A percentile compares a stretch with the other conserved stretches of the same genome.
phyloP scores from a whole-genome alignment of 2,329 filamentous ascomycete species.

The Fonsecaea multimorphosa region DNA sequence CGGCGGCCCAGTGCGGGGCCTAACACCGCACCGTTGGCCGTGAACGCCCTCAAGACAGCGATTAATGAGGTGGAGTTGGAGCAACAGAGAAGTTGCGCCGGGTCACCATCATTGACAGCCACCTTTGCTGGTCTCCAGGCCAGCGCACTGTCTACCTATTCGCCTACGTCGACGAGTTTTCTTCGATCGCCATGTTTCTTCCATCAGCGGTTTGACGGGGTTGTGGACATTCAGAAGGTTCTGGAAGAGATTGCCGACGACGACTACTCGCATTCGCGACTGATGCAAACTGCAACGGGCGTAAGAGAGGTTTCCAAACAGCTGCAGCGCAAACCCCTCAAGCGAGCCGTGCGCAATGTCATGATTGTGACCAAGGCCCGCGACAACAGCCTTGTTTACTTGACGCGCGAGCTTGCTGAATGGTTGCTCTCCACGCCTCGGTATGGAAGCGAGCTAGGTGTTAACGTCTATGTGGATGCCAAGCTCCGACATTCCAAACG shows the following conservation, averaged over 20 bases:
- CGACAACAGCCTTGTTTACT: constrained; percentile 87
- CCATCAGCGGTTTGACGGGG: constrained; percentile 94
- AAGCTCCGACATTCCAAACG: constrained; percentile 88
- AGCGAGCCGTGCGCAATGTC: constrained; percentile 86
- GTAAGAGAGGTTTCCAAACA: constrained; percentile 96
- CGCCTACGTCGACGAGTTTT: constrained; percentile 61
- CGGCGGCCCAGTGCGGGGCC: constrained; percentile 63
- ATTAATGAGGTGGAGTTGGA: constrained; percentile 26
- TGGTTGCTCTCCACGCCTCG: constrained; percentile 90
- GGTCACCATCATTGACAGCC: constrained; percentile 67
- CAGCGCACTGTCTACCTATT: constrained; percentile 51
- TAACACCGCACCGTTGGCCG: constrained; percentile 50
- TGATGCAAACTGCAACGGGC: constrained; percentile 93
- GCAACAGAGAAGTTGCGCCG: constrained; percentile 49
- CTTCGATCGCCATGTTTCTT: constrained; percentile 96
- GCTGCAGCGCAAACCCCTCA: constrained; percentile 88
- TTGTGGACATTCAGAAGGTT: constrained; percentile 92
- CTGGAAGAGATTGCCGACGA: constrained; percentile 90
- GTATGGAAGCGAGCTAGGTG: constrained; percentile 86
- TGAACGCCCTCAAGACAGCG: constrained; percentile 23
- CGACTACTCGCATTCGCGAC: constrained; percentile 87
- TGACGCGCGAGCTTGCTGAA: constrained; percentile 83
- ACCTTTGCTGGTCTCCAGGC: constrained; percentile 61
- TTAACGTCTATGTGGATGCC: constrained; percentile 97
- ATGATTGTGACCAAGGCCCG: constrained; percentile 99